phyloP scores from a whole-genome alignment of 257 asterid genomes.

The Solanum virginianum region DNA sequence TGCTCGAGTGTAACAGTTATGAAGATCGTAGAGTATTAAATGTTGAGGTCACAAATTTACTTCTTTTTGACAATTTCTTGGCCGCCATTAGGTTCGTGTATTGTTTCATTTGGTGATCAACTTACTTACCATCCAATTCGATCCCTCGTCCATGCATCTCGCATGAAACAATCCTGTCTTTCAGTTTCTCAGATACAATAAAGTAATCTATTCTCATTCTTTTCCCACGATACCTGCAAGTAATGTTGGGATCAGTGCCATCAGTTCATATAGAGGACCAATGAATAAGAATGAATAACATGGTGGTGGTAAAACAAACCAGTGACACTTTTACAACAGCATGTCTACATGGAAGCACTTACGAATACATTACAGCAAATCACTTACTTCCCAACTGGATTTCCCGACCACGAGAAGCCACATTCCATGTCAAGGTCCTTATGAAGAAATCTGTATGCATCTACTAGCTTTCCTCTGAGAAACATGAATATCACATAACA shows the following conservation, averaged over 20 bases:
- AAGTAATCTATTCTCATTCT: conserved; percentile 97
- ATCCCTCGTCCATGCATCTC: conserved; percentile 78
- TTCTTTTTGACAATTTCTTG: neutral
- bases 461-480: conserved; percentile 69
- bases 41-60: neutral
- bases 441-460: conserved; percentile 74
- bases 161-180: conserved; percentile 57
- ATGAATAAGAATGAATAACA: neutral
- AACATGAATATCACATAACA: neutral
- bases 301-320: neutral
- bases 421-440: conserved; percentile 66
- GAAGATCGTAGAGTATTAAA: neutral
- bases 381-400: conserved; percentile 86
- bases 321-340: neutral
- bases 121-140: conserved; percentile 60
- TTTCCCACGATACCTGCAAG: conserved; percentile 87
- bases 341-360: neutral
- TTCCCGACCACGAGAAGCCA: conserved; percentile 98
- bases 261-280: neutral
- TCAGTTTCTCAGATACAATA: conserved; percentile 55
- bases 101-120: neutral
- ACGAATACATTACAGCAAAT: neutral
- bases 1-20: neutral
- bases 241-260: neutral
- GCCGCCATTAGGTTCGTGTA: neutral